Base-by-base conservation (phyloP, 2,329 filamentous ascomycete species). In the Zymoseptoria tritici region DNA sequence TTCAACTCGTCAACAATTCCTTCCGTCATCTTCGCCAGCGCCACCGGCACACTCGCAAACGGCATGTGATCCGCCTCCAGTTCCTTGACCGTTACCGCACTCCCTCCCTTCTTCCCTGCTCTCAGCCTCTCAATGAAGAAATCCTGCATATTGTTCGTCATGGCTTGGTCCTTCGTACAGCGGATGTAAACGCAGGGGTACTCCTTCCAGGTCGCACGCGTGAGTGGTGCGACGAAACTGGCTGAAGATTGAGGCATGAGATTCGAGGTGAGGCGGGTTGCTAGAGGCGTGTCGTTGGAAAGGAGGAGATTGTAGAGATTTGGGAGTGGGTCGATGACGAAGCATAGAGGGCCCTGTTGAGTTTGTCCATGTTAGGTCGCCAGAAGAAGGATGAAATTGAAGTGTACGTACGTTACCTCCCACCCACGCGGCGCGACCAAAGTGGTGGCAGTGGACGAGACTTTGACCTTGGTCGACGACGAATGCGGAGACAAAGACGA, bases 401-500 rank as follows among this genome's bases (percentile, higher is more conserved):
- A 6, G 20, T 24, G 49, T 21, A 22, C 20, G 9, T 26, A 58
- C 49, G 5, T 64, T 58, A 2, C 59, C 46, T 11, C 54, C 19
- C 1, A 65, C 61, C 63, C 63, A 65, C 11, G 53, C 59, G n/a
- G 63, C 63, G 26, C 61, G 56, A 4, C 59, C 59, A 1, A 53
- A 59, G 49, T 60, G 52, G 49, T 63, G 60, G 22, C 59, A 59
- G 1, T 61, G 57, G 9, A 65, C 54, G 2, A 65, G 57, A 22
- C 50, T 57, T 31, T 63, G 61, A 8, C 59, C 61, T 36, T 55
- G 57, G 53, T 65, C 63, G 19, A 59, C 58, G 1, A 67, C 60
- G 49, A 67, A 66, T 1, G 65, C 64, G 9, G 65, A 62, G 9
- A 67, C 60, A 55, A 64, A 67, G 52, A 67, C 62, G 4, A 66